Evolutionary conservation across 805 yeast genomes (phyloP), one percentile per base, ranked within the genome.

Genomic region (Yamadazyma olivae): DNA sequence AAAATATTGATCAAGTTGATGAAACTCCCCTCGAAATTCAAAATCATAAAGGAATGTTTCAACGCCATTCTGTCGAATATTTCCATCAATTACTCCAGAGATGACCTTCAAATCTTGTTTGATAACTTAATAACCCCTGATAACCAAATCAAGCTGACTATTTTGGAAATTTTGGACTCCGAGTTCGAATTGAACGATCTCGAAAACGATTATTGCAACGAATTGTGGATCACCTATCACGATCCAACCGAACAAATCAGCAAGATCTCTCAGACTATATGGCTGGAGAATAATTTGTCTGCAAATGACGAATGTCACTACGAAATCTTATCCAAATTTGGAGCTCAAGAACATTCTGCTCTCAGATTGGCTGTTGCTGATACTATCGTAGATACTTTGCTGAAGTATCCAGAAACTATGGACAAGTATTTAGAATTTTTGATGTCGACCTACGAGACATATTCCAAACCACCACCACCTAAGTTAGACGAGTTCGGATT

Each of bases 81-180:
- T 17, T 76, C 95, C 0, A 69, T 80, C 15, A 75, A 79, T 35
- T 72, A 81, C 33, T 64, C 77, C 0, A 57, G 59, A 1, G 58
- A 50, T 2, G 97, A 91, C 54, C 57, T 87, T 43, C 49, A 63
- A 13, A 54, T 84, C 8, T 61, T 89, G 17, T 60, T 89, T 22
- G 60, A 69, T 8, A 76, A 75, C 23, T 52, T 79, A 8, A 61
- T 88, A 17, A 67, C 82, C 0, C 75, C 85, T 0, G 82, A 79
- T 41, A 61, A 67, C 3, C 85, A 84, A 61, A 95, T 88, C 6
- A 79, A 95, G 44, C 71, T 79, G 7, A 75, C 95, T 1, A 75
- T 90, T 28, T 67, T 93, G 44, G 97, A 93, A 55, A 82, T 82
- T 6, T 55, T 91, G 20, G 97, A 91, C 56, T 77, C 88, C 33